phyloP scores from a whole-genome alignment of 1,139 yeast species.

The Casaregolazyma suthepensis region DNA sequence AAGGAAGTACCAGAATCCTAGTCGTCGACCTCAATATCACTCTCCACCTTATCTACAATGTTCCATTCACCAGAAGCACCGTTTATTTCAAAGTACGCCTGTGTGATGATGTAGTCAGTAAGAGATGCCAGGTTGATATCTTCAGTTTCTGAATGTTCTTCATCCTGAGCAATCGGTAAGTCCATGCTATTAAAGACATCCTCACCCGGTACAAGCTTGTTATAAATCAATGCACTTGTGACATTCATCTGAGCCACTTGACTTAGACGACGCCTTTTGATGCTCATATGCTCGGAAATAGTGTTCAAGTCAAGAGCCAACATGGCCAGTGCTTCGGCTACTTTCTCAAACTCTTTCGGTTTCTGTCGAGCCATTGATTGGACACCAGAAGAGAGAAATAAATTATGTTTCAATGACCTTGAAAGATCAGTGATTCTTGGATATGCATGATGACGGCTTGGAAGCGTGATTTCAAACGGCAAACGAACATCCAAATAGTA shows the following conservation, averaged over 20 bases:
- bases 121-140: constrained; percentile 20
- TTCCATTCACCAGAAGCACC: constrained; percentile 36
- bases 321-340: constrained; percentile 32
- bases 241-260: constrained; percentile 17
- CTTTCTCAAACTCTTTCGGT: constrained; percentile 28
- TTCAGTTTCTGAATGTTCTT: neutral
- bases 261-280: constrained; percentile 11
- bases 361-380: constrained; percentile 19
- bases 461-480: constrained; percentile 30
- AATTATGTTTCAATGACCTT: constrained; percentile 12
- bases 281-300: constrained; percentile 19
- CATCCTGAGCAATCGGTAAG: neutral
- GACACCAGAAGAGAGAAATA: constrained; percentile 14
- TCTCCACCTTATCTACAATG: constrained; percentile 24
- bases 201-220: constrained; percentile 6
- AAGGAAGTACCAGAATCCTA: neutral
- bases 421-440: constrained; percentile 22
- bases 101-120: constrained; percentile 29
- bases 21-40: constrained; percentile 4
- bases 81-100: constrained; percentile 29
- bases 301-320: constrained; percentile 28
- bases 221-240: constrained; percentile 13
- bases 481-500: constrained; percentile 30
- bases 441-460: constrained; percentile 24
- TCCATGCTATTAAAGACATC: neutral